Evolutionary conservation across 2,329 filamentous ascomycete species (phyloP).

Genomic region (Xylariaceae sp.): DNA sequence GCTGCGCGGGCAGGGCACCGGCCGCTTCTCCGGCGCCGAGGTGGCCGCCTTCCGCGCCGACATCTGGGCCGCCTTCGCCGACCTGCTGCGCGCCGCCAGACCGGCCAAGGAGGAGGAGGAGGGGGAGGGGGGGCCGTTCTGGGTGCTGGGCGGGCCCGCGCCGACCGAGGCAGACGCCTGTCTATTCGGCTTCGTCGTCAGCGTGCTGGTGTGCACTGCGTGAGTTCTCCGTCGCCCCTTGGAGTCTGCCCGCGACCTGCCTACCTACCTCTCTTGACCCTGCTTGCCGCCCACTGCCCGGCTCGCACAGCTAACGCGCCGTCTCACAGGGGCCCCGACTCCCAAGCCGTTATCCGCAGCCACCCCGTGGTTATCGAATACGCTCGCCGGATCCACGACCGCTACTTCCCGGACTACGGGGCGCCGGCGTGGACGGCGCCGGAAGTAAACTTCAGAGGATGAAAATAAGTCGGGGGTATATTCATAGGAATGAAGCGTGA

Average conservation of each 20-base stretch:
- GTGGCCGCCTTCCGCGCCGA: conserved; percentile 36
- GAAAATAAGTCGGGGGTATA: too few relatives aligned
- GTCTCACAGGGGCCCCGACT: conserved; percentile 36
- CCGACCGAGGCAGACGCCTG: conserved; percentile 52
- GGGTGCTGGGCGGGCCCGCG: conserved; percentile 43
- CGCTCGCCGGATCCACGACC: conserved; percentile 45
- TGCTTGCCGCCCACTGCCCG: too few relatives aligned
- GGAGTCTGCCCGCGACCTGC: too few relatives aligned
- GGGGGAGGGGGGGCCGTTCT: conserved; percentile 37
- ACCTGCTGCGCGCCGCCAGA: conserved; percentile 31
- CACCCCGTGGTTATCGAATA: conserved; percentile 48
- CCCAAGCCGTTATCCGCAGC: conserved; percentile 33
- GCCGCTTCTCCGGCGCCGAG: conserved; percentile 43
- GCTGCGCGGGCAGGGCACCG: conserved; percentile 50
- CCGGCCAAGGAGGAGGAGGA: conserved; percentile 1
- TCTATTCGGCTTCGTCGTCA: conserved; percentile 50
- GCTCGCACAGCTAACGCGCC: conserved; percentile 4
- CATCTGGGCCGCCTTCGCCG: conserved; percentile 46
- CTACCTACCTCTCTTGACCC: too few relatives aligned
- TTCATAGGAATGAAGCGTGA: too few relatives aligned
- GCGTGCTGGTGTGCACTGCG: conserved; percentile 44
- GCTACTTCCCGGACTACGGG: conserved; percentile 54
- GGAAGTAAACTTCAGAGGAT: not conserved
- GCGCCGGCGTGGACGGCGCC: conserved; percentile 26
- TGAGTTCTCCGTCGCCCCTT: conserved; percentile 31